phyloP scores from a whole-genome alignment of 139 green algal species.

The Picochlorum sp. region DNA sequence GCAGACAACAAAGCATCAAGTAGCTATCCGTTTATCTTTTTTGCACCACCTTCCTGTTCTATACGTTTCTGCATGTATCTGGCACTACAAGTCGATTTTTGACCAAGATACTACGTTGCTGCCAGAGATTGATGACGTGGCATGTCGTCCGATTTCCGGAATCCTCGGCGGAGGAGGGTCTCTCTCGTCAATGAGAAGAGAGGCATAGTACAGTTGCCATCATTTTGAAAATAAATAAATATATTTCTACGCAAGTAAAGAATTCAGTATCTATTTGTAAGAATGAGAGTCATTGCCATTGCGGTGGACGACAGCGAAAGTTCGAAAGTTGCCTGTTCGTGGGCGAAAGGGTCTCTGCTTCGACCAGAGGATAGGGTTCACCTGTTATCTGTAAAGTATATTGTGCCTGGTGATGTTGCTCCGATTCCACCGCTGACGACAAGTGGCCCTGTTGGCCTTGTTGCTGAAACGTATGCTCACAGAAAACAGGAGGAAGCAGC shows the following conservation, averaged over 20 bases:
- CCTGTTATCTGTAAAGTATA: constrained; percentile 1
- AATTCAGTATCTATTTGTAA: not conserved
- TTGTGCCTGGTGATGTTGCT: constrained; percentile 2
- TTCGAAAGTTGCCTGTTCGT: not conserved
- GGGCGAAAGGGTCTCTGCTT: not conserved
- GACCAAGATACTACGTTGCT: too few species aligned
- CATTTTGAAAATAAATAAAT: too few species aligned
- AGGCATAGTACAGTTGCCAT: too few species aligned
- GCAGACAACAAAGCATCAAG: too few species aligned
- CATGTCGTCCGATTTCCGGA: too few species aligned
- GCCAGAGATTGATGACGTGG: too few species aligned
- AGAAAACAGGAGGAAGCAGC: constrained; percentile 14
- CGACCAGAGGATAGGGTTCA: constrained; percentile 10
- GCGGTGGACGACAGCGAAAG: not conserved
- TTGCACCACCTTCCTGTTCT: too few species aligned
- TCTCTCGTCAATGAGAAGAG: too few species aligned
- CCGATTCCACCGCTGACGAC: constrained; percentile 11
- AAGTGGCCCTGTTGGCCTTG: not conserved
- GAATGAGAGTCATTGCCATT: not conserved
- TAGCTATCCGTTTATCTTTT: too few species aligned
- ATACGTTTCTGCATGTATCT: too few species aligned
- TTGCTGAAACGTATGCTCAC: not conserved
- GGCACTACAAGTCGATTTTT: too few species aligned
- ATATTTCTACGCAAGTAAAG: not conserved
- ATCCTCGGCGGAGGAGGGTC: too few species aligned